Conservation (phyloP, 1,284 basidiomycete species). For the Bjerkandera adusta region DNA sequence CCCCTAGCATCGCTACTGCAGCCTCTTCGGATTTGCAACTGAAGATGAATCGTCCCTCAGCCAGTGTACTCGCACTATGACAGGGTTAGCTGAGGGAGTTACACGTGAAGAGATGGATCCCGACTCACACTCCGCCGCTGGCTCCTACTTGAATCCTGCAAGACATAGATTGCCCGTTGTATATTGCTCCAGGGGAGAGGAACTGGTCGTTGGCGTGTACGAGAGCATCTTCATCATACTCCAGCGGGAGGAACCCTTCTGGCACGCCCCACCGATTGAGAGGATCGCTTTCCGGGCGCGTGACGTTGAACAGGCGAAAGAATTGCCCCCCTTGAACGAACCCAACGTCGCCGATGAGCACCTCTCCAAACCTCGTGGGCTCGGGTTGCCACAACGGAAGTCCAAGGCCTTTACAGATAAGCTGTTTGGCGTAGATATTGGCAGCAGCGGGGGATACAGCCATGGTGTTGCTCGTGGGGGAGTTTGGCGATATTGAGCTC, state of each 20-base stretch:
- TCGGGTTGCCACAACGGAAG: conserved; percentile 15
- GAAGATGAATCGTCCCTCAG: too few relatives aligned
- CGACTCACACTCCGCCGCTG: background rate
- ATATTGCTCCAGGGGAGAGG: background rate
- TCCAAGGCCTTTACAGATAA: conserved; percentile 11
- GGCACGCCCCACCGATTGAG: conserved; percentile 12
- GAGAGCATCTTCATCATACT: background rate
- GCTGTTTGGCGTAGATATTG: conserved; percentile 16
- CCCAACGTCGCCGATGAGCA: conserved; percentile 16
- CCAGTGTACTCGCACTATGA: too few relatives aligned
- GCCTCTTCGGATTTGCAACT: too few relatives aligned
- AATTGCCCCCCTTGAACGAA: conserved; percentile 7
- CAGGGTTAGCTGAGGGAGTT: too few relatives aligned
- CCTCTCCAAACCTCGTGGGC: conserved; percentile 14
- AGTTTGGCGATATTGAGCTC: too few relatives aligned
- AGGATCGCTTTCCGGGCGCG: conserved; percentile 1
- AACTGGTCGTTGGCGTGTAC: background rate
- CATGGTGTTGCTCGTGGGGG: too few relatives aligned
- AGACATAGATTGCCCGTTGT: background rate
- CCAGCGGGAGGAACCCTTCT: background rate
- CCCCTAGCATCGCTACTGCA: too few relatives aligned
- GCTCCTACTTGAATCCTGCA: background rate
- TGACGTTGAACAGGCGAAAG: conserved; percentile 14
- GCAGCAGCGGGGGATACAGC: too few relatives aligned
- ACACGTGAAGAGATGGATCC: too few relatives aligned